A percentile compares a stretch with the other conserved stretches of the same genome.
phyloP scores from a whole-genome alignment of 768 basidiomycete genomes.

The Amanita subjunquillea region DNA sequence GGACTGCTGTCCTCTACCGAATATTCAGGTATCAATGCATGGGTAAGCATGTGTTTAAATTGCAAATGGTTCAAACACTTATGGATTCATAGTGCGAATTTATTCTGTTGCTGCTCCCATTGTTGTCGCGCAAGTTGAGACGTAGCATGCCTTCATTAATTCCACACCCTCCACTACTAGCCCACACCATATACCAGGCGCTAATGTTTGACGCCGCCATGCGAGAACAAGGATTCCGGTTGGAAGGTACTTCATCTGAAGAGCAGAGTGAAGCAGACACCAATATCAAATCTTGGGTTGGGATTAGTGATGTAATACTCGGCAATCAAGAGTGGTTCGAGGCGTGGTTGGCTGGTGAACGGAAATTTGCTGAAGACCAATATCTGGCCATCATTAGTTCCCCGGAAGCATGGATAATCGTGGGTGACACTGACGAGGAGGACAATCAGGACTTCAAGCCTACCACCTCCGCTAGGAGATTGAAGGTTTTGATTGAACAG shows the following conservation, averaged over 20 bases:
- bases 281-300: conserved; percentile 41
- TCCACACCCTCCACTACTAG: conserved; percentile 72
- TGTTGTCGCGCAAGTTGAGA: conserved; percentile 66
- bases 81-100: conserved; percentile 64
- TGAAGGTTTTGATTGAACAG: conserved; percentile 84
- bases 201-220: conserved; percentile 78
- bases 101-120: conserved; percentile 62
- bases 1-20: conserved; percentile 54
- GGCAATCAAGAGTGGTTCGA: conserved; percentile 85
- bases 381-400: conserved; percentile 77
- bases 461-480: conserved; percentile 74
- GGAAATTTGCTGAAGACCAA: conserved; percentile 77
- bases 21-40: conserved; percentile 57
- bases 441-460: conserved; percentile 41
- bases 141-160: conserved; percentile 68
- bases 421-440: conserved; percentile 48
- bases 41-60: conserved; percentile 36
- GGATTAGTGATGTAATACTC: conserved; percentile 74
- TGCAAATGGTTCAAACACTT: conserved; percentile 3
- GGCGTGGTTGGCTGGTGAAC: conserved; percentile 84
- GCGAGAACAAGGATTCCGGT: conserved; percentile 60
- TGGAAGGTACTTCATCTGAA: conserved; percentile 37
- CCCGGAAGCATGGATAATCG: conserved; percentile 78
- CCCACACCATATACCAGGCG: conserved; percentile 93
- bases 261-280: conserved; percentile 14